Evolutionary conservation across 2,329 filamentous ascomycete species (phyloP).

Genomic region (Cercospora janseana): DNA sequence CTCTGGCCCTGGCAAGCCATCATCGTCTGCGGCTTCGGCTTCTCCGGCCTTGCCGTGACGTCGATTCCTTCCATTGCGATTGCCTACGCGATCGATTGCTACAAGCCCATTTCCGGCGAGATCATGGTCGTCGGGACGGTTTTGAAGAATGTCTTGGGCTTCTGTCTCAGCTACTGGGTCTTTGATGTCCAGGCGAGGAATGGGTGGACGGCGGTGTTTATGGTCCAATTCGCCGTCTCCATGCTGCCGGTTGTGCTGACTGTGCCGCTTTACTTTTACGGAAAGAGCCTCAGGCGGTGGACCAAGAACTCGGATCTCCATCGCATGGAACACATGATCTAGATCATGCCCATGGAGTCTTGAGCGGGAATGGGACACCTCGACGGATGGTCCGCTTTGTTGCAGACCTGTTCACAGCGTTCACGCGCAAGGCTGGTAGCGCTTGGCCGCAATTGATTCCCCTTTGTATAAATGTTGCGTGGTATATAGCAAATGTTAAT

Average conservation of each 20-base stretch:
- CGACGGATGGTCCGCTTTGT: no score
- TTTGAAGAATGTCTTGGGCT: constrained; percentile 47
- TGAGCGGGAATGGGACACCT: no score
- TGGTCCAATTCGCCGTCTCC: constrained; percentile 46
- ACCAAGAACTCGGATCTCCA: constrained; percentile 12
- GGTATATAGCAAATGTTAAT: no score
- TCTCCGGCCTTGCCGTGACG: constrained; percentile 44
- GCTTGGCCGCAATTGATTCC: no score
- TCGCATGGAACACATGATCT: constrained; percentile 15
- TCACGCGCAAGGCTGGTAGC: no score
- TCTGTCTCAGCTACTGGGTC: constrained; percentile 45
- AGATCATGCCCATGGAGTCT: no score
- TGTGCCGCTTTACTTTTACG: constrained; percentile 45
- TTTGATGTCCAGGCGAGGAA: constrained; percentile 41
- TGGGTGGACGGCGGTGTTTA: constrained; percentile 45
- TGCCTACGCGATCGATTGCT: constrained; percentile 49
- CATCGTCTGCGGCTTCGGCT: constrained; percentile 50
- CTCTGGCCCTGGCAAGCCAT: constrained; percentile 52
- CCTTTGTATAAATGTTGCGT: no score
- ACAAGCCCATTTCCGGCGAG: constrained; percentile 48
- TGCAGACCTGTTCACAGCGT: no score
- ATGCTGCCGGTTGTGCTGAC: constrained; percentile 42
- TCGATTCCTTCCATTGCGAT: constrained; percentile 46
- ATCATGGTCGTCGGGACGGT: constrained; percentile 49
- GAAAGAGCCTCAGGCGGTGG: constrained; percentile 36